Base-by-base conservation (phyloP, 1,139 yeast genomes). In the Debaryomycetaceae sp. region DNA sequence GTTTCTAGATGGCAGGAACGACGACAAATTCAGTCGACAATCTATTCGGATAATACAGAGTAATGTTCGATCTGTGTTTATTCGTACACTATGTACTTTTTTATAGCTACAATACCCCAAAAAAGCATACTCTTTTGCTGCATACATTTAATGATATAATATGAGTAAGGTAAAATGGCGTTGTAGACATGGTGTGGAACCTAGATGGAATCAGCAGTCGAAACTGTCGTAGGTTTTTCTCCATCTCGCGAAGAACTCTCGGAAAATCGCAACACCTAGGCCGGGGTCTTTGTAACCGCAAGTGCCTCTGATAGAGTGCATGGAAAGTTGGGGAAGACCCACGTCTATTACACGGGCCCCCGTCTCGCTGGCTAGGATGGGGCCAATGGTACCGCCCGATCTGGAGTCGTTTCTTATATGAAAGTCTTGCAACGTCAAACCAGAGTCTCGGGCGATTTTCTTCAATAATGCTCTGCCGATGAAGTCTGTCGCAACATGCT, bases 371-470 rank as follows among this genome's bases (percentile, higher is more conserved):
- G 75, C 54, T 57, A 64, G 46, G 58, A 70, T 64, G 2, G 79
- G 78, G 1, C 79, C 79, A 49, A 73, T 74, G 7, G 78, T 72
- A 13, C 76, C 70, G 9, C 79, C 79, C 8, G 75, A 69, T 40
- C 74, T 60, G 5, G 66, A 59, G 52, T 70, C 78, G 47, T 74
- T 74, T 46, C 77, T 62, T 36, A 73, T 69, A 49, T 73, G 78
- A 57, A 73, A 73, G 42, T 61, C 61, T 53, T 74, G 79, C 31
- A 74, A 53, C 38, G 56, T 47, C 42, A 63, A 65, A 9, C 51
- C 59, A 45, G 65, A 62, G 37, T 53, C 49, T 27, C 53, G 46
- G 6, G 72, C 73, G 39, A 73, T 58, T 40, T 60, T 60, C 46
- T 65, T 65, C 46, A 69, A 49, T 13, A 73, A 55, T 0, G 64